A percentile compares a stretch with the other conserved stretches of the same genome.
These are phyloP conservation scores for Agaricus sinodeliciosus DNA, from an alignment of 768 basidiomycete species.

Conservation along the genomic window DNA sequence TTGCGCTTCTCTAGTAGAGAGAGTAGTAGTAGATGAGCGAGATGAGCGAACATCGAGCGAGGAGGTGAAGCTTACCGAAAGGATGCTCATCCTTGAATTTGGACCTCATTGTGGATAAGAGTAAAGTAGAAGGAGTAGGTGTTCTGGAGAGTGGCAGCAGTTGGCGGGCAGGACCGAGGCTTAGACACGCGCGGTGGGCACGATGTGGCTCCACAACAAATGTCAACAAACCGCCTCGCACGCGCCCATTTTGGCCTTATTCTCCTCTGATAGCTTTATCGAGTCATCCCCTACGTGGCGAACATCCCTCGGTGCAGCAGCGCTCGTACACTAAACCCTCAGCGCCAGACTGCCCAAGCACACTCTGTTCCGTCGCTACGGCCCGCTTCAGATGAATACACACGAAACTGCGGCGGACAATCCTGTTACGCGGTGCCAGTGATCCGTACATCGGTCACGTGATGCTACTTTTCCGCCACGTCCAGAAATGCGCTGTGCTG, in stretches of 20 bases:
- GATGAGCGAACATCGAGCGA: slow-evolving; percentile 16
- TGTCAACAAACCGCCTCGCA: slow-evolving; percentile 25
- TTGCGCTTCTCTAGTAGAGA: slow-evolving; percentile 86
- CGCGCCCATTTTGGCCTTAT: slow-evolving; percentile 3
- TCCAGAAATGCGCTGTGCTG: background rate
- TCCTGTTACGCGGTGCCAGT: background rate
- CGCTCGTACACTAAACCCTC: too few species aligned
- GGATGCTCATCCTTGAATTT: slow-evolving; percentile 99
- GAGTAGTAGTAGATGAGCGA: slow-evolving; percentile 25
- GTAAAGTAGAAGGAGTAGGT: slow-evolving; percentile 5
- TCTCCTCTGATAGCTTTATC: background rate
- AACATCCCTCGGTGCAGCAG: too few species aligned
- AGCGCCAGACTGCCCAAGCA: too few species aligned
- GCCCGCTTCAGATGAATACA: too few species aligned
- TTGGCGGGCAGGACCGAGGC: slow-evolving; percentile 16
- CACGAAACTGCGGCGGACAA: background rate
- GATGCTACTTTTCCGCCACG: slow-evolving; percentile 7
- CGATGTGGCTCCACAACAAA: slow-evolving; percentile 27
- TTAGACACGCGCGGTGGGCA: slow-evolving; percentile 36
- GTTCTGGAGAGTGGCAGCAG: slow-evolving; percentile 13
- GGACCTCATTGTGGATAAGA: slow-evolving; percentile 60
- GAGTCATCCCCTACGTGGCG: background rate
- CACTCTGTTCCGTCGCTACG: background rate
- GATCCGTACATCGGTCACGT: slow-evolving; percentile 8
- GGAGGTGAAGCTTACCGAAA: slow-evolving; percentile 62